These are phyloP conservation scores for Cyclotella choctawhatcheeana DNA, from an alignment of 108 stramenopile genomes.

Conservation along the genomic window DNA sequence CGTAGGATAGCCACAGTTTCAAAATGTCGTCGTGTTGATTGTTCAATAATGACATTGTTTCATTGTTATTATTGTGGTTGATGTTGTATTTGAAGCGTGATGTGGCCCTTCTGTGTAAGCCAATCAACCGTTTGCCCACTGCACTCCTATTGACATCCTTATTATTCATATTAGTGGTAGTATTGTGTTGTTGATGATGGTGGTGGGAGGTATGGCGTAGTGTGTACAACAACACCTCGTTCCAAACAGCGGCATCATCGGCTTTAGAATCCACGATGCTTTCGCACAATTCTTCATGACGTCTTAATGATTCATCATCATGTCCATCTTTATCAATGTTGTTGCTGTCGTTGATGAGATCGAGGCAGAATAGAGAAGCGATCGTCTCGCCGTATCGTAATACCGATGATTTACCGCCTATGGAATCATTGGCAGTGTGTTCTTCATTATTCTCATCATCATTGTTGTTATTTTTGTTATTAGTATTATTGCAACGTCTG, in stretches of 20 bases:
- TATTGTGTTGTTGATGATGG: too few relatives aligned
- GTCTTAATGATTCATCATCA: background rate
- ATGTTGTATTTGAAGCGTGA: slow-evolving; percentile 63
- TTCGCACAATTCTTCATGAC: slow-evolving; percentile 19
- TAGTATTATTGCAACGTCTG: background rate
- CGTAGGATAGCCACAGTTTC: slow-evolving; percentile 74
- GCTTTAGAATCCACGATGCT: slow-evolving; percentile 18
- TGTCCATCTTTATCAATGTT: background rate
- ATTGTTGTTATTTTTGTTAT: background rate
- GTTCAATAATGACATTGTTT: background rate
- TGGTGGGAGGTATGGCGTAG: too few relatives aligned
- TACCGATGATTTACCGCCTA: slow-evolving; percentile 17
- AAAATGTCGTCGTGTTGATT: slow-evolving; percentile 26
- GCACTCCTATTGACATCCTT: background rate
- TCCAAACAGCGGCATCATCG: slow-evolving; percentile 39
- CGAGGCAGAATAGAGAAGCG: slow-evolving; percentile 68
- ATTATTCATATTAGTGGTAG: background rate
- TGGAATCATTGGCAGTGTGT: background rate
- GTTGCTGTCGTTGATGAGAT: background rate
- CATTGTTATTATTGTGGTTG: too few relatives aligned
- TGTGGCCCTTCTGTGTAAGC: slow-evolving; percentile 73
- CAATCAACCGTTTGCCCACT: slow-evolving; percentile 48
- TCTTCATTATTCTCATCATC: slow-evolving; percentile 1
- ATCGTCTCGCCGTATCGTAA: slow-evolving; percentile 77
- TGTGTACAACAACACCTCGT: slow-evolving; percentile 31